phyloP scores from a whole-genome alignment of 306 rosid genomes.

The Oemleria cerasiformis region DNA sequence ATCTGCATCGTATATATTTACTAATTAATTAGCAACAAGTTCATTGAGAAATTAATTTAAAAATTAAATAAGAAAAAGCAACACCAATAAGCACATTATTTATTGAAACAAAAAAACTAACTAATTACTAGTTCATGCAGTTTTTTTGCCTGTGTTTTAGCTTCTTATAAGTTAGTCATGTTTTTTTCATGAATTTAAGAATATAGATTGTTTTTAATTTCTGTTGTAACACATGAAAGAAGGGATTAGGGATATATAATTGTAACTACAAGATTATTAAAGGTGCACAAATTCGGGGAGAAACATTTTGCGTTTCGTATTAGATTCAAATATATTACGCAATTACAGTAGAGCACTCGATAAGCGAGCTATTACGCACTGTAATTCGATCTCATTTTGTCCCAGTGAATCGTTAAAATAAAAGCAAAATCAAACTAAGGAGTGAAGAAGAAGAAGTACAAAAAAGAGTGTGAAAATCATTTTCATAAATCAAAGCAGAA shows the following conservation, averaged over 20 bases:
- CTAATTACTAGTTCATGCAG: neutral
- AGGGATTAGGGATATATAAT: no score
- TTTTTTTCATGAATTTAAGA: neutral
- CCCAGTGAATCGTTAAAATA: neutral
- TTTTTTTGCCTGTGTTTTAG: neutral
- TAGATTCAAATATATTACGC: neutral
- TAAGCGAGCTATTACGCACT: no score
- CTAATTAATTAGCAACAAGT: no score
- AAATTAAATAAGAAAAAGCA: neutral
- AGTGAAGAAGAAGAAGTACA: no score
- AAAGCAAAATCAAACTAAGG: no score
- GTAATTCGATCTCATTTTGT: neutral
- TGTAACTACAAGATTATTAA: neutral
- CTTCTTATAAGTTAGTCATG: neutral
- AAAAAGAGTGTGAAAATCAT: no score
- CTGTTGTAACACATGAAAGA: neutral
- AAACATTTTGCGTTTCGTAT: neutral
- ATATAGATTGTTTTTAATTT: neutral
- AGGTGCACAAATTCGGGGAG: neutral
- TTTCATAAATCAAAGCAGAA: no score
- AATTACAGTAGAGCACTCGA: neutral
- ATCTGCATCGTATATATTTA: slow-evolving; percentile 41
- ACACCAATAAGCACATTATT: neutral
- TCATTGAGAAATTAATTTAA: no score
- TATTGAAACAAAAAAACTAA: neutral